Evolutionary conservation across 176 grass and related monocot genomes (phyloP), one percentile per base, ranked within the genome.

Genomic region (Bolboschoenus planiculmis): DNA sequence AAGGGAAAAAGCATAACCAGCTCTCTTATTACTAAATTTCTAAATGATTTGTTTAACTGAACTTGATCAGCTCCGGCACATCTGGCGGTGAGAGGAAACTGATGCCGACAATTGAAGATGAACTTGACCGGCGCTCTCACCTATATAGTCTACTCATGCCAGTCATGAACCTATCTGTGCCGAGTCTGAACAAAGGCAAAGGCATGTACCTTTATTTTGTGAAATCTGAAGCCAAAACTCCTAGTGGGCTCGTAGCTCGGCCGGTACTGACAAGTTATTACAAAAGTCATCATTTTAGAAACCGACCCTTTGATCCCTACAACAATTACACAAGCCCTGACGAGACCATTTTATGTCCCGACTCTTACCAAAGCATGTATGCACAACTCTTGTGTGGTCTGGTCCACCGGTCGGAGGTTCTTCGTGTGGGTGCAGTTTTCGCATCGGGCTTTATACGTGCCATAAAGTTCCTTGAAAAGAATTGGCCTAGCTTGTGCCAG

Each of bases 281-380:
- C 90, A 87, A 85, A 85, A 98, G 95, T 71, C 89, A 87, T 18
- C 95, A 98, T 83, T 98, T 98, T 73, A 84, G 92, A 21, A 83
- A 93, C 24, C 87, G 90, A 9, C 89, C 95, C 10, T 88, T 85
- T 34, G 95, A 98, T 86, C 92, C 90, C 34, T 98, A 93, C 86
- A 98, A 90, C 10, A 72, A 77, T 0, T 90, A 90, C 79, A 98
- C 95, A 79, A 98, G 95, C 90, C 90, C 95, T 24, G 90, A 94
- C 63, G 92, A 95, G 62, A 84, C 95, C 37, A 88, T 95, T 9
- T 84, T 98, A 62, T 98, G 95, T 88, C 81, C 84, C 42, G 90
- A 98, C 86, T 95, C 95, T 30, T 98, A 95, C 78, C 95, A 98
- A 85, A 98, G 95, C 84, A 98, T 95, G 95, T 98, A 98, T 53